A percentile compares a stretch with the other conserved stretches of the same genome.
Conservation (phyloP, 768 basidiomycete genomes). For the Rhizopogon vesiculosus region DNA sequence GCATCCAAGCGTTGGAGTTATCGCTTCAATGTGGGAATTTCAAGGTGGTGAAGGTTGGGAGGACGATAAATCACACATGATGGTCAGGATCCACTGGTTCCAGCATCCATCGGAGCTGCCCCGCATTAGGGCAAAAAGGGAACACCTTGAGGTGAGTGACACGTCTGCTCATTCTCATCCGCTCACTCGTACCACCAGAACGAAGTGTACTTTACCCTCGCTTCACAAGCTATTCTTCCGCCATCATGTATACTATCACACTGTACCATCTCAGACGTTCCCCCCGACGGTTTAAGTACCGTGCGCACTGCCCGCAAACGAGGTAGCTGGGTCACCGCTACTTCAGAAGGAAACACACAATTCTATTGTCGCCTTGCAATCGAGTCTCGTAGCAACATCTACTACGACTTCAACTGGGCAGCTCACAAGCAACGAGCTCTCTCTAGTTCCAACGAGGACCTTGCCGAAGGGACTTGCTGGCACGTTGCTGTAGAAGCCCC, state of each 20-base stretch:
- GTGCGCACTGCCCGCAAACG: slow-evolving; percentile 10
- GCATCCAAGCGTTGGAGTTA: slow-evolving; percentile 62
- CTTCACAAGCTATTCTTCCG: slow-evolving; percentile 41
- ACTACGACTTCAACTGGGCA: slow-evolving; percentile 60
- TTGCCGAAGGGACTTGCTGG: slow-evolving; percentile 40
- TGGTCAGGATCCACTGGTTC: slow-evolving; percentile 73
- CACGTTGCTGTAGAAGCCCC: slow-evolving; percentile 31
- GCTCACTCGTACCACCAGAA: slow-evolving; percentile 39
- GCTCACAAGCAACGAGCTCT: slow-evolving; percentile 39
- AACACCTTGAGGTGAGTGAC: slow-evolving; percentile 50
- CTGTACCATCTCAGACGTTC: slow-evolving; percentile 41
- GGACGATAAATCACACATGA: slow-evolving; percentile 38
- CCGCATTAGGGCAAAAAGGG: slow-evolving; percentile 52
- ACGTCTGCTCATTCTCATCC: not conserved
- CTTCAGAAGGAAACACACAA: slow-evolving; percentile 14
- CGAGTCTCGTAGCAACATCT: slow-evolving; percentile 54
- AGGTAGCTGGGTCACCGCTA: slow-evolving; percentile 15
- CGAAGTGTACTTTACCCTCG: slow-evolving; percentile 68
- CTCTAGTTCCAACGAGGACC: slow-evolving; percentile 18
- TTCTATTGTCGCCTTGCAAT: slow-evolving; percentile 61
- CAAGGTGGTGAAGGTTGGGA: slow-evolving; percentile 23
- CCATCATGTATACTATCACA: slow-evolving; percentile 47
- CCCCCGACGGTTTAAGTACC: slow-evolving; percentile 8
- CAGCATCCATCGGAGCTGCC: slow-evolving; percentile 62
- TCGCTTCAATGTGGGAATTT: slow-evolving; percentile 65